phyloP scores from a whole-genome alignment of 371 early-diverging fungal genomes.

The Mortierella sp. region DNA sequence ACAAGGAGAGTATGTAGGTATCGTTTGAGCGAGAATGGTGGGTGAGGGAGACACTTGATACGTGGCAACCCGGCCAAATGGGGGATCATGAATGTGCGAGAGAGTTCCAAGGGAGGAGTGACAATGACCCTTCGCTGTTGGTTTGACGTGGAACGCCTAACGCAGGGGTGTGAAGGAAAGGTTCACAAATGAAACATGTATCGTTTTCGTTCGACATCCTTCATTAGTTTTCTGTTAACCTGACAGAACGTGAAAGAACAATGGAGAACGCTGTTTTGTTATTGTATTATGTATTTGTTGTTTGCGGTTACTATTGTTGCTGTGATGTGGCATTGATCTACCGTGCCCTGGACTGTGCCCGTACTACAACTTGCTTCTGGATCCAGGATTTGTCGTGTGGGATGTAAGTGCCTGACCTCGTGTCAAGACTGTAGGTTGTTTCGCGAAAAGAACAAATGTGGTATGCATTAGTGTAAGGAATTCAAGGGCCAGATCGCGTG shows the following conservation, averaged over 20 bases:
- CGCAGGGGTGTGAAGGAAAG: too few relatives aligned
- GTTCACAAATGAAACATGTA: neutral
- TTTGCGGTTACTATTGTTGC: neutral
- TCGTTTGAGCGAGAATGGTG: neutral
- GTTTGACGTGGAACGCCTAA: neutral
- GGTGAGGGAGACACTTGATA: neutral
- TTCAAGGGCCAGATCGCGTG: neutral
- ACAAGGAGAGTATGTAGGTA: neutral
- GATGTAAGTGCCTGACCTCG: slow-evolving; percentile 42
- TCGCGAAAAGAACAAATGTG: neutral
- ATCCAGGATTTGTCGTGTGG: slow-evolving; percentile 59
- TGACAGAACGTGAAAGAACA: neutral
- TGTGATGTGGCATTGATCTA: slow-evolving; percentile 1
- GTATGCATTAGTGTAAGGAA: neutral
- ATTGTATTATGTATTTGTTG: neutral
- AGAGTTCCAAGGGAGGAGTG: neutral
- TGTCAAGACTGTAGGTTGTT: slow-evolving; percentile 28
- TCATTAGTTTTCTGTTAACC: neutral
- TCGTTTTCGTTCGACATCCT: neutral
- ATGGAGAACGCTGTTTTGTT: neutral
- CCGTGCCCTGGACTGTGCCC: slow-evolving; percentile 48
- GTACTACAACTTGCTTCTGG: slow-evolving; percentile 50
- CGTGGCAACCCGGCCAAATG: neutral
- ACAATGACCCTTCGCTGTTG: neutral
- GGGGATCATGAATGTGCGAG: neutral